Percentiles rank a stretch among this genome's conserved stretches.
These are phyloP conservation scores for Sutorius australiensis DNA, from an alignment of 768 basidiomycete species.

Conservation along the genomic window DNA sequence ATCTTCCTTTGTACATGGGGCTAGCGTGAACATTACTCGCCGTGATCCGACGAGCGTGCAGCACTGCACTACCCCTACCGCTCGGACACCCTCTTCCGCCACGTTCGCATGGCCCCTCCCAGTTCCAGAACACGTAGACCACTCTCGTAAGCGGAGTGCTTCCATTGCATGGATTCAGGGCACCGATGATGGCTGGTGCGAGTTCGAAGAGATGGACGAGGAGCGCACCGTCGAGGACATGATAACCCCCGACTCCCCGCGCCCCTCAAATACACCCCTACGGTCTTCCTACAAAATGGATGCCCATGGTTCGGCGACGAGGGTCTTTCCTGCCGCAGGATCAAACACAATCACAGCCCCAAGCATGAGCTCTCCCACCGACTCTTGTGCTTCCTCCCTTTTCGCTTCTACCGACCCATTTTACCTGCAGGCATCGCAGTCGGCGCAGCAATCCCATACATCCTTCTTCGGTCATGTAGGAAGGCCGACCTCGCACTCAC, in stretches of 20 bases:
- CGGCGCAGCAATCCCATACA: conserved; percentile 30
- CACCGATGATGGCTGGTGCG: conserved; percentile 27
- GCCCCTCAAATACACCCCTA: conserved; percentile 19
- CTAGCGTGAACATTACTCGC: conserved; percentile 20
- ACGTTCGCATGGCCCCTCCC: conserved; percentile 30
- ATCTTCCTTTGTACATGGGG: conserved; percentile 17
- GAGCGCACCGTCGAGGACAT: conserved; percentile 46
- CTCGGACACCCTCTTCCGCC: conserved; percentile 33
- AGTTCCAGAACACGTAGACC: conserved; percentile 18
- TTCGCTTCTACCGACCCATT: conserved; percentile 51
- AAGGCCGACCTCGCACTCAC: conserved; percentile 36
- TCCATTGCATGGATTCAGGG: conserved; percentile 22
- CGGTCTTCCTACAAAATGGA: conserved; percentile 23
- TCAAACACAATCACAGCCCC: conserved; percentile 12
- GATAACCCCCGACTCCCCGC: conserved; percentile 34
- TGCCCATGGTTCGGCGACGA: conserved; percentile 9
- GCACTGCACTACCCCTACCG: conserved; percentile 40
- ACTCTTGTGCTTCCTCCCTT: conserved; percentile 26
- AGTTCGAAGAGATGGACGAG: conserved; percentile 42
- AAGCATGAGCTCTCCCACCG: conserved; percentile 20
- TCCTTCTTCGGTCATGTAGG: conserved; percentile 39
- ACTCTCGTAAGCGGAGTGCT: conserved; percentile 28
- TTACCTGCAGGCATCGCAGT: conserved; percentile 42
- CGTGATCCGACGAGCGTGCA: conserved; percentile 35
- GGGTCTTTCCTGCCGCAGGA: conserved; percentile 25